A percentile compares a stretch with the other conserved stretches of the same genome.
phyloP scores from a whole-genome alignment of 345 rosid species.

The Eucalyptus erythrocorys region DNA sequence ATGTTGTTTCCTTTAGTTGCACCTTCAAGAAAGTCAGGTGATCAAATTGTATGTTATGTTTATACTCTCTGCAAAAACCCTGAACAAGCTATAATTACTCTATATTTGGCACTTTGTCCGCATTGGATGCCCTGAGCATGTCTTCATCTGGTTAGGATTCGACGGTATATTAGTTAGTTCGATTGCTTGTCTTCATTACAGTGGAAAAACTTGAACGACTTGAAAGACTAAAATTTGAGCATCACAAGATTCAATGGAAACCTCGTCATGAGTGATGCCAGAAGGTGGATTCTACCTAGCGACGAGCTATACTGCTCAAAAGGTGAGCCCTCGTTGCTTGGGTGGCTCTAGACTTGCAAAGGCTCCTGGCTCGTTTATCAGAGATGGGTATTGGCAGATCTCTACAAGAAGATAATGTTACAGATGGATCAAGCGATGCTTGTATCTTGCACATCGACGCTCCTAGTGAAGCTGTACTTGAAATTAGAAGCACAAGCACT shows the following conservation, averaged over 20 bases:
- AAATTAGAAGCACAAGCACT: conserved; percentile 27
- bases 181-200: conserved; percentile 12
- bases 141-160: neutral
- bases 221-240: conserved; percentile 15
- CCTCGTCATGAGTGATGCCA: conserved; percentile 33
- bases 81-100: neutral
- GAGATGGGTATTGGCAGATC: conserved; percentile 44
- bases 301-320: conserved; percentile 8
- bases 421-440: conserved; percentile 7
- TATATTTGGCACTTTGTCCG: neutral
- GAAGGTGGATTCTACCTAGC: conserved; percentile 22
- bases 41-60: neutral
- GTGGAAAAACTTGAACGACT: conserved; percentile 31
- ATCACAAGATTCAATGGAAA: conserved; percentile 57
- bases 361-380: conserved; percentile 27
- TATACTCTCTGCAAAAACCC: neutral
- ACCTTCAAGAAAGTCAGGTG: neutral
- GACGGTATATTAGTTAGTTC: neutral
- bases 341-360: conserved; percentile 39
- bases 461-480: conserved; percentile 35
- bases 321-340: conserved; percentile 14
- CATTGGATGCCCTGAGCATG: neutral
- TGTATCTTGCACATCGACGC: conserved; percentile 12
- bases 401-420: conserved; percentile 9
- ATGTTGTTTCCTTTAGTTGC: neutral